phyloP scores from a whole-genome alignment of 2,329 filamentous ascomycete genomes.

The Exophiala oligosperma region DNA sequence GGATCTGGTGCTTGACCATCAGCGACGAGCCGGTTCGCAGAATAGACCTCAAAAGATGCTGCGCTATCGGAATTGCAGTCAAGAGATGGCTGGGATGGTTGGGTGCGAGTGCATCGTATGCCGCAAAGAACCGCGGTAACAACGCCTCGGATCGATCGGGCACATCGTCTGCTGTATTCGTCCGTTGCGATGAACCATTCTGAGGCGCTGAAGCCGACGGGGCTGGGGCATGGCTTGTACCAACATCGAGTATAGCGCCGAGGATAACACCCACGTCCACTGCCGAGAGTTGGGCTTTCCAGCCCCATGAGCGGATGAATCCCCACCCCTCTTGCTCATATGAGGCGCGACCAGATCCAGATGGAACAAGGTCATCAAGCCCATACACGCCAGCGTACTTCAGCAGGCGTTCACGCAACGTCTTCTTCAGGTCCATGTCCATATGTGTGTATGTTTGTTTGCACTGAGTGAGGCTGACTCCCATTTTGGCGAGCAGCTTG shows the following conservation, averaged over 20 bases:
- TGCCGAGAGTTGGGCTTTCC: conserved; percentile 89
- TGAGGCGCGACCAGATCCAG: conserved; percentile 67
- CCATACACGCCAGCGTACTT: conserved; percentile 94
- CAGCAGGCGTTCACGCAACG: conserved; percentile 77
- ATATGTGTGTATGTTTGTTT: conserved; percentile 97
- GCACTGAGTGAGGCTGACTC: conserved; percentile 88
- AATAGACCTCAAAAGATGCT: conserved; percentile 88
- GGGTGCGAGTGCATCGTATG: conserved; percentile 57
- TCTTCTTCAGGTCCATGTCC: conserved; percentile 94
- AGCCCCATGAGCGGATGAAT: conserved; percentile 96
- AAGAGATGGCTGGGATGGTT: conserved; percentile 58
- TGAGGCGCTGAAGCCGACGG: not conserved
- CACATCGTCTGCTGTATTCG: conserved; percentile 17
- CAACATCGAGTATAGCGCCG: conserved; percentile 89
- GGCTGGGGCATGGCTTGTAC: conserved; percentile 38
- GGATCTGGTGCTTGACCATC: conserved; percentile 91
- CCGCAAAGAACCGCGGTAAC: conserved; percentile 55
- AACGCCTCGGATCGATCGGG: conserved; percentile 31
- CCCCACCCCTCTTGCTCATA: conserved; percentile 90
- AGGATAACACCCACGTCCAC: conserved; percentile 93
- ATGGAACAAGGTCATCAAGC: conserved; percentile 87
- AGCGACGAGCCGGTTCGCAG: conserved; percentile 88
- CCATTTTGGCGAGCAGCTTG: conserved; percentile 97
- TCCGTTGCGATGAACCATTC: conserved; percentile 19
- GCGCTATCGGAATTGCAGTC: conserved; percentile 76